These are phyloP conservation scores for Stephania cephalantha DNA, from an alignment of 164 flowering plant species.

Conservation along the genomic window DNA sequence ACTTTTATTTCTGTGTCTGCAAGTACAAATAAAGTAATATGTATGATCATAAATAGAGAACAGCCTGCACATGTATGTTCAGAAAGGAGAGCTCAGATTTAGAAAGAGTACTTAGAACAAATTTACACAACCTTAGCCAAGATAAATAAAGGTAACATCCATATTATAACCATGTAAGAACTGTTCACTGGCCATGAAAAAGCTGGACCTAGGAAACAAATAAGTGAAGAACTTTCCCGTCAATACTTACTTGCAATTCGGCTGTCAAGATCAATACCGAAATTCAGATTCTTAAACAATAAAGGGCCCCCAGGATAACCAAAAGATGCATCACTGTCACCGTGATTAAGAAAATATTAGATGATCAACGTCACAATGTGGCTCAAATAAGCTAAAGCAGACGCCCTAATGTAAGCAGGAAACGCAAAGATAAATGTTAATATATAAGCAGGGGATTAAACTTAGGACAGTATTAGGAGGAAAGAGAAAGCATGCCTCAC, in stretches of 20 bases:
- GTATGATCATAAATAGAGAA: too few relatives aligned
- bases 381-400: neutral
- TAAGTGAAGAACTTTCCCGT: neutral
- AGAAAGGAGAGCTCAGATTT: neutral
- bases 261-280: conserved; percentile 98
- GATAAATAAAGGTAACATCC: too few relatives aligned
- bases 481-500: neutral
- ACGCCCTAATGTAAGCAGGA: neutral
- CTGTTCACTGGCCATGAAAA: neutral
- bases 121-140: too few relatives aligned
- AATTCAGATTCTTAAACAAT: conserved; percentile 86
- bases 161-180: neutral
- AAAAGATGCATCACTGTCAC: conserved; percentile 96
- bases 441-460: neutral
- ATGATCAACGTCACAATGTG: neutral
- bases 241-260: conserved; percentile 85
- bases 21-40: too few relatives aligned
- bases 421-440: neutral
- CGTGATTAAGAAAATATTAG: conserved; percentile 10
- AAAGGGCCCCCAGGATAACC: conserved; percentile 96
- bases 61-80: neutral
- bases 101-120: neutral
- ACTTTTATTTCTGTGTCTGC: too few relatives aligned
- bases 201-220: neutral
- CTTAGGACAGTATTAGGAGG: neutral